Base-by-base conservation (phyloP, 1,139 yeast genomes). In the Geotrichum klebahnii region DNA sequence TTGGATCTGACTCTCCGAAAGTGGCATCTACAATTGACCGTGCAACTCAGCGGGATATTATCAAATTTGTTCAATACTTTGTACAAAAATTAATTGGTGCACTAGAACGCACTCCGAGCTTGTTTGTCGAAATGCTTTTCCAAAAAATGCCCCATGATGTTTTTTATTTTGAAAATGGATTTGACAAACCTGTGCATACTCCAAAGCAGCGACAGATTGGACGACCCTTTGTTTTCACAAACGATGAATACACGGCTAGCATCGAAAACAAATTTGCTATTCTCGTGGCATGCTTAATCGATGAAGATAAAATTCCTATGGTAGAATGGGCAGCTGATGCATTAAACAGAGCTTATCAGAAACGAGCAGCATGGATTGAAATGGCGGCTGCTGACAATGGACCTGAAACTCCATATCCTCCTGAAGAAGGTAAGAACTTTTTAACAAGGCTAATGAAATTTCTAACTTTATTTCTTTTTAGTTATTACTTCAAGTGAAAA, bases 101-200 rank as follows among this genome's bases (percentile, higher is more conserved):
- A 55, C 72, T 74, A 54, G 73, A 64, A 43, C 76, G 65, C 61
- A 78, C 80, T 59, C 95, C 76, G 48, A 73, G 73, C 0, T 64
- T 80, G 54, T 82, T 79, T 43, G 73, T 84, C 14, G 96, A 89
- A 60, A 47, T 59, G 19, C 67, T 88, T 37, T 85, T 86, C 66
- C 78, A 83, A 24, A 71, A 86, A 58, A 66, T 81, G 56, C 79
- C 79, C 45, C 79, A 76, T 19, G 64, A 68, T 22, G 57, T 71
- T 5, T 70, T 68, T 26, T 73, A 74, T 54, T 73, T 70, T 49
- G 71, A 77, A 50, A 68, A 71, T 51, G 79, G 80, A 20, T 87
- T 90, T 33, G 86, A 82, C 46, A 63, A 75, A 35, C 59, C 56
- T 36, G 55, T 55, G 2, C 23, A 38, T 17, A 28, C 29, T 5